Evolutionary conservation across 2,329 filamentous ascomycete species (phyloP).

Genomic region (Chaetomium globosum): DNA sequence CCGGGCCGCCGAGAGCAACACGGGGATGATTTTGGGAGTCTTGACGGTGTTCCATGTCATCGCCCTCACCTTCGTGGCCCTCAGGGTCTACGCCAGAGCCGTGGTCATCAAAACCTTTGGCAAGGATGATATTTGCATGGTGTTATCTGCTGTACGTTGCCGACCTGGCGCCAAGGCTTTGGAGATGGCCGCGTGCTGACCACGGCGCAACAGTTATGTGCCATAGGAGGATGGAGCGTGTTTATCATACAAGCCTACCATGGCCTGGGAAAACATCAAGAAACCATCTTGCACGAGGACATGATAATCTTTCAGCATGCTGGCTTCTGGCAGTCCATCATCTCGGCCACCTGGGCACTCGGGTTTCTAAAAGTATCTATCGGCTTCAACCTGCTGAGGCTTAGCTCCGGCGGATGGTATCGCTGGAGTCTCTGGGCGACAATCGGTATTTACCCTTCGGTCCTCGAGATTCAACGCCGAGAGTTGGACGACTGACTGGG

Average conservation of each 20-base stretch:
- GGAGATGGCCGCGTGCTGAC: not conserved
- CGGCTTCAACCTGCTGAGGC: constrained; percentile 32
- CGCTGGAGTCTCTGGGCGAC: constrained; percentile 35
- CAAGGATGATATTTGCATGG: constrained; percentile 40
- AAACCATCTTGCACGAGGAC: constrained; percentile 43
- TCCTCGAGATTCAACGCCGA: not conserved
- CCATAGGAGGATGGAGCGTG: constrained; percentile 39
- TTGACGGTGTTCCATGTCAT: constrained; percentile 35
- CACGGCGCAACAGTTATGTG: constrained; percentile 36
- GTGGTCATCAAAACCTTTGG: constrained; percentile 37
- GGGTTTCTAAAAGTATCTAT: constrained; percentile 35
- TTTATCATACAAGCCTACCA: constrained; percentile 50
- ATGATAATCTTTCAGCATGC: constrained; percentile 45
- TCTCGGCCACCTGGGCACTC: constrained; percentile 43
- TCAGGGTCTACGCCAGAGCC: constrained; percentile 32
- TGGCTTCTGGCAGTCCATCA: constrained; percentile 51
- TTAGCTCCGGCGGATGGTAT: constrained; percentile 38
- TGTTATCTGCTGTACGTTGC: constrained; percentile 36
- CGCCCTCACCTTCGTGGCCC: constrained; percentile 31
- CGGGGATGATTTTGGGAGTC: constrained; percentile 35
- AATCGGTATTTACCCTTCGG: constrained; percentile 25
- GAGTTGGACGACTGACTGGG: not conserved
- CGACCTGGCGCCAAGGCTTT: not conserved
- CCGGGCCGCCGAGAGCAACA: constrained; percentile 38
- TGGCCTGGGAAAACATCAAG: constrained; percentile 52